Evolutionary conservation across 495 filamentous ascomycete species (phyloP), one percentile per base, ranked within the genome.

Genomic region (Astrothelium subdiscretum): DNA sequence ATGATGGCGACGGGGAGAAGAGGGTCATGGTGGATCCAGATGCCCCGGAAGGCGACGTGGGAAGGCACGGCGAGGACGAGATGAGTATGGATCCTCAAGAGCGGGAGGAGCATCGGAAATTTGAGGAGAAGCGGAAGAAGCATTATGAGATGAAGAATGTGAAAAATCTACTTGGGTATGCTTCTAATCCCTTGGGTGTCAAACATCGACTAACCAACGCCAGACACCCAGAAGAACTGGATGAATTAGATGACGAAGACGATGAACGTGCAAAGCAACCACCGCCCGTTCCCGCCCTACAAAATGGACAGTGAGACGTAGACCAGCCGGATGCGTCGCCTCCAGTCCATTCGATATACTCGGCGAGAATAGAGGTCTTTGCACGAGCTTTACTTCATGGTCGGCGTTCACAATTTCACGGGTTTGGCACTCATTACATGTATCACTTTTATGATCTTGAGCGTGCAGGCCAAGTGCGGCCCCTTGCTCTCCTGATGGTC

Each of bases 81-180:
- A 74, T 80, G 22, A 77, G 86, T 24, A 79, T 89, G 68, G 85
- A 80, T 27, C 80, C 85, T 38, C 92, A 96, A 73, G 91, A 94
- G 67, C 76, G 77, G 62, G 90, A 89, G 78, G 95, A 96, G 78
- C 94, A 98, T 70, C 82, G 82, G 63, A 81, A 87, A 72, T 98
- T 98, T 70, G 92, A 96, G 76, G 80, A 88, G 76, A 81, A 90
- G 79, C 81, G 94, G 72, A 96, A 91, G 83, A 90, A 83, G 76
- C 94, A 98, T 73, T 98, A 98, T 73, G 95, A 97, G 79, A 97
- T 98, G 95, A 91, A 83, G 79, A 87, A 94, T 70, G 90, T 97
- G 26, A 95, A 92, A 66, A 82, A 86, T 68, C 75, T 97, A 61
- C 81, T 98, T 64, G 94, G 91, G 87, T 88, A 73, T 62, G 82